phyloP scores from a whole-genome alignment of 2,329 filamentous ascomycete genomes.

The Graphilbum ipis-grandicollis region DNA sequence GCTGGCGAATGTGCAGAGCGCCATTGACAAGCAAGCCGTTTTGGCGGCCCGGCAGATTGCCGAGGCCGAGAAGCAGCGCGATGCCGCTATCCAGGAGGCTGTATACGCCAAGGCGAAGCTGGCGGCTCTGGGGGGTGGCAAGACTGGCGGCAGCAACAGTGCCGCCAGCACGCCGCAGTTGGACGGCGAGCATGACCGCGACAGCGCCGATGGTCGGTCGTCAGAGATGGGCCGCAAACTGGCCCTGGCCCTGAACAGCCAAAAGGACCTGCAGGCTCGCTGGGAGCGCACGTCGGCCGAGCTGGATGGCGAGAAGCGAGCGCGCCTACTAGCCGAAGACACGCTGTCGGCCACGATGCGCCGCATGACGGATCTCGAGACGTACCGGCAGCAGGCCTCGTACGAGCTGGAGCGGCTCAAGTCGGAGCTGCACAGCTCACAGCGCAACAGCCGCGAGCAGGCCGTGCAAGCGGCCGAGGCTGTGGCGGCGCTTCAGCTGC shows the following conservation, averaged over 20 bases:
- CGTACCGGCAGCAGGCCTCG: conserved; percentile 65
- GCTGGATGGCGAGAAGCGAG: conserved; percentile 63
- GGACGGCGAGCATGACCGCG: conserved; percentile 43
- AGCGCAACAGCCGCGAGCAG: conserved; percentile 66
- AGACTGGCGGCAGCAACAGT: conserved; percentile 37
- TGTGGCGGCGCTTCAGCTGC: conserved; percentile 51
- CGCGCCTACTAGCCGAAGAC: conserved; percentile 75
- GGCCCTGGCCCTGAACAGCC: conserved; percentile 60
- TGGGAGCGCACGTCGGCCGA: conserved; percentile 54
- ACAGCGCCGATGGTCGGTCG: conserved; percentile 45
- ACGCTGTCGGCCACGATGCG: conserved; percentile 68
- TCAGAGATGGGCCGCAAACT: conserved; percentile 68
- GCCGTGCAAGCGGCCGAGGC: conserved; percentile 63
- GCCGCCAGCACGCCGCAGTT: conserved; percentile 41
- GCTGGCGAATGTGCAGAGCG: conserved; percentile 72
- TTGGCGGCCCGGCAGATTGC: conserved; percentile 78
- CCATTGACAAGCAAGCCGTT: conserved; percentile 75
- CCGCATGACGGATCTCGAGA: conserved; percentile 69
- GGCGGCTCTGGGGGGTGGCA: conserved; percentile 40
- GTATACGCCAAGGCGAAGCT: conserved; percentile 89
- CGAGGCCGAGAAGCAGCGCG: conserved; percentile 85
- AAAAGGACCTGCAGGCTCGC: conserved; percentile 65
- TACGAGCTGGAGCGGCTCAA: conserved; percentile 74
- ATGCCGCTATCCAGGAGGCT: conserved; percentile 85
- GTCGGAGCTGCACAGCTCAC: conserved; percentile 64